Percentiles rank a stretch among this genome's conserved stretches.
These are phyloP conservation scores for Coniochaeta hoffmannii DNA, from an alignment of 2,329 filamentous ascomycete species.

Conservation along the genomic window DNA sequence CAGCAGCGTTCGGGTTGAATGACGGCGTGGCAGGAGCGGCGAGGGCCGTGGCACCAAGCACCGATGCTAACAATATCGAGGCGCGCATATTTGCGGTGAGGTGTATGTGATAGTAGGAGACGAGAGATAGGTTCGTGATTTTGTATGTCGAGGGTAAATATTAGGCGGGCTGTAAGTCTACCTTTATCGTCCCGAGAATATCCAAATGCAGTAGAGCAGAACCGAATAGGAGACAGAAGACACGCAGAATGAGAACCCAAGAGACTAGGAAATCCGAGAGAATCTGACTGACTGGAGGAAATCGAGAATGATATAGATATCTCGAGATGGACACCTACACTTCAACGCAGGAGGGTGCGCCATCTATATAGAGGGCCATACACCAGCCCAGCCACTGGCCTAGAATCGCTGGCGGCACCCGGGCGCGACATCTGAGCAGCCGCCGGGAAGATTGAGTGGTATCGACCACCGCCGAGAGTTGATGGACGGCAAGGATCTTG, in stretches of 20 bases:
- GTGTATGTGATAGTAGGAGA: not conserved
- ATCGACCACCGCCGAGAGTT: not conserved
- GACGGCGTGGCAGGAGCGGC: constrained; percentile 40
- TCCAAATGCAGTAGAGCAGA: not conserved
- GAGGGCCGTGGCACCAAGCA: constrained; percentile 35
- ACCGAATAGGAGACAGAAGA: not conserved
- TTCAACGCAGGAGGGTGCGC: not conserved
- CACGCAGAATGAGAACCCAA: not conserved
- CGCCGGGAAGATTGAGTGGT: constrained; percentile 2
- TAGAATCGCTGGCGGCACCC: not conserved
- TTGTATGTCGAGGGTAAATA: not conserved
- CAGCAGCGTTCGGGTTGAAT: constrained; percentile 29
- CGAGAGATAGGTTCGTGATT: not conserved
- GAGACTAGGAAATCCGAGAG: constrained; percentile 1
- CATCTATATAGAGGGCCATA: constrained; percentile 1
- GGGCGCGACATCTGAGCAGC: not conserved
- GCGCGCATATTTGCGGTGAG: constrained; percentile 35
- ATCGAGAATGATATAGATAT: constrained; percentile 3
- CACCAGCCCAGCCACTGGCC: constrained; percentile 2
- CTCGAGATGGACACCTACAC: not conserved
- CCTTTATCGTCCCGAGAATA: not conserved
- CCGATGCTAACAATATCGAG: constrained; percentile 37
- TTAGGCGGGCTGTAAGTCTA: not conserved
- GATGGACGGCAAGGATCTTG: constrained; percentile 3
- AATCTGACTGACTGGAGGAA: not conserved